phyloP scores from a whole-genome alignment of 2,329 filamentous ascomycete genomes.

The Bipolaris sorokiniana region DNA sequence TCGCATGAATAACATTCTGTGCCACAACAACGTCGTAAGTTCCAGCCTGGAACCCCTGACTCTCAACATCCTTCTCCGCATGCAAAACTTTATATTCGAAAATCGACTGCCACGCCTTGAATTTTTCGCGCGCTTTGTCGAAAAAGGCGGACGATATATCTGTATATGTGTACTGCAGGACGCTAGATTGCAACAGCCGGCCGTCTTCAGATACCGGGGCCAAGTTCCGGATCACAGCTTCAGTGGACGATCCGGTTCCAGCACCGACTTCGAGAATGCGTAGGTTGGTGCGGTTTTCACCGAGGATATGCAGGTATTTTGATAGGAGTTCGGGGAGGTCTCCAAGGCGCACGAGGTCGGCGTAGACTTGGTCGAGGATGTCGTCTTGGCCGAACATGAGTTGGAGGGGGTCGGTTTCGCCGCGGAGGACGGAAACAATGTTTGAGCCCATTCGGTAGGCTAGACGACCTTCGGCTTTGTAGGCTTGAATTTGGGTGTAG shows the following conservation, averaged over 20 bases:
- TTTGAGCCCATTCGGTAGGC: conserved; percentile 1
- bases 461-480: conserved; percentile 2
- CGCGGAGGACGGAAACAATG: neutral
- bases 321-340: neutral
- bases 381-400: conserved; percentile 2
- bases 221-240: neutral
- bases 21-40: neutral
- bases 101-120: conserved; percentile 10
- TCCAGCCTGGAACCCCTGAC: conserved; percentile 1
- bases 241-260: neutral
- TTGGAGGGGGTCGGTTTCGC: conserved; percentile 1
- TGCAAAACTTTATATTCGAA: conserved; percentile 27
- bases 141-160: conserved; percentile 18
- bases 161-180: conserved; percentile 13
- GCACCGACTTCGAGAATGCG: neutral
- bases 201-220: neutral
- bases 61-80: conserved; percentile 28
- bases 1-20: conserved; percentile 1
- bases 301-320: neutral
- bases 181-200: neutral
- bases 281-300: neutral
- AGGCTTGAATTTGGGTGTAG: neutral
- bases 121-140: conserved; percentile 6
- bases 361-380: conserved; percentile 1
- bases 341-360: conserved; percentile 1